Conservation (phyloP, 805 yeast genomes). For the Debaryomyces castellii region DNA sequence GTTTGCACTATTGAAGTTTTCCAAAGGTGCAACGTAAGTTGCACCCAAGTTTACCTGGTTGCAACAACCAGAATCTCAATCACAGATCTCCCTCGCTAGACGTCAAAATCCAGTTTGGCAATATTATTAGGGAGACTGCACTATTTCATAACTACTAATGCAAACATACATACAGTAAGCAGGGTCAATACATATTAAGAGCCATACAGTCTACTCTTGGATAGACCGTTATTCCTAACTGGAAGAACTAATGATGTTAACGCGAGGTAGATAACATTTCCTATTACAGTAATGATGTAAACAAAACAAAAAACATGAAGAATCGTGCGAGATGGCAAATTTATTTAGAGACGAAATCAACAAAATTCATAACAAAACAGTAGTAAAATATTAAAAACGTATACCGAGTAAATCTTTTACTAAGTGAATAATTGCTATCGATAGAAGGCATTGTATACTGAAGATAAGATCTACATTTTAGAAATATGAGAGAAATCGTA, state of each 20-base stretch:
- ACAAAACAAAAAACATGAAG: conserved; percentile 1
- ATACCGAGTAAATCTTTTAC: neutral
- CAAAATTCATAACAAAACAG: conserved; percentile 3
- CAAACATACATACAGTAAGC: too few species aligned
- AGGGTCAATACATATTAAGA: too few species aligned
- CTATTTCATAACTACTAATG: too few species aligned
- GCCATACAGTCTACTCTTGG: too few species aligned
- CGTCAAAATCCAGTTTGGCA: too few species aligned
- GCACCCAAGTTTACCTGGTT: too few species aligned
- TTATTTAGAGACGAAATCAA: conserved; percentile 2
- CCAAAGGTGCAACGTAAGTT: too few species aligned
- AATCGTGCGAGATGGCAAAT: conserved; percentile 2
- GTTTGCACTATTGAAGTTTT: too few species aligned
- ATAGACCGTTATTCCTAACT: too few species aligned
- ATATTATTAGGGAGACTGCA: too few species aligned
- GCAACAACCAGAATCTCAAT: too few species aligned
- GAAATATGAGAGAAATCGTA: conserved; percentile 25
- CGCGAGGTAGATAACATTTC: neutral
- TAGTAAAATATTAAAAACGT: neutral
- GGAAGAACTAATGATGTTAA: neutral
- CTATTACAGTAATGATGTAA: neutral
- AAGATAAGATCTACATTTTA: conserved; percentile 1
- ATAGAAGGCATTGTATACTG: neutral
- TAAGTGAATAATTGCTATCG: conserved; percentile 1
- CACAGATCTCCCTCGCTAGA: too few species aligned